Conservation (phyloP, 805 yeast genomes). For the Saturnispora dispora region DNA sequence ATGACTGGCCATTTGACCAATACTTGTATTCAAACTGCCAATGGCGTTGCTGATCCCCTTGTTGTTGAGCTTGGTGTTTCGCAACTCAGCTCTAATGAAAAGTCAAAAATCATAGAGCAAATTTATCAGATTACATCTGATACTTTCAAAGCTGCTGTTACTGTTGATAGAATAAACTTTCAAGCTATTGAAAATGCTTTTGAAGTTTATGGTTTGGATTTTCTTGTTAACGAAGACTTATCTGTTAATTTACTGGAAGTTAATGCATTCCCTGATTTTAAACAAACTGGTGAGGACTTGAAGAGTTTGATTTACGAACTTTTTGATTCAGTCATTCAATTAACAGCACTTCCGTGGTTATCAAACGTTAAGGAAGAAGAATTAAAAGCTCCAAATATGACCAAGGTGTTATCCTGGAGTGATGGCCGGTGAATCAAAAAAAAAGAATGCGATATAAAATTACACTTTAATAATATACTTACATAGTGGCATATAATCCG, state of each 20-base stretch:
- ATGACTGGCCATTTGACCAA: conserved; percentile 83
- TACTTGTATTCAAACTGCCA: conserved; percentile 67
- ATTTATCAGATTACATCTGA: conserved; percentile 60
- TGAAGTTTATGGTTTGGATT: conserved; percentile 87
- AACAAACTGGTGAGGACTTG: conserved; percentile 81
- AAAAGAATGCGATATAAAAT: background rate
- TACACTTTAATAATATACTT: background rate
- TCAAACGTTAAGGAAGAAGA: conserved; percentile 1
- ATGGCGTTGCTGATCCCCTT: conserved; percentile 33
- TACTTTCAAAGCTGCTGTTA: conserved; percentile 69
- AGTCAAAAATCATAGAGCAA: conserved; percentile 38
- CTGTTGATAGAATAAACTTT: conserved; percentile 77
- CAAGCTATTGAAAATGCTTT: conserved; percentile 72
- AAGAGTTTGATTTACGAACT: conserved; percentile 57
- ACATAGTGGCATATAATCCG: background rate
- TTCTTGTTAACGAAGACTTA: conserved; percentile 51
- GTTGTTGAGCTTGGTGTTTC: conserved; percentile 51
- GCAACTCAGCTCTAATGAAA: conserved; percentile 27
- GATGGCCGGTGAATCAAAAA: conserved; percentile 1
- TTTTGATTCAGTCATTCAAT: conserved; percentile 33
- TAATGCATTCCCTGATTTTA: conserved; percentile 93
- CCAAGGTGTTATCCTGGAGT: conserved; percentile 10
- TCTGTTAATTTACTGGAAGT: conserved; percentile 67
- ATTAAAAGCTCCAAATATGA: conserved; percentile 3
- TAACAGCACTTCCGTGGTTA: conserved; percentile 8